Evolutionary conservation across 1,284 basidiomycete species (phyloP), one percentile per base, ranked within the genome.

Genomic region (Trichosporon sp.): DNA sequence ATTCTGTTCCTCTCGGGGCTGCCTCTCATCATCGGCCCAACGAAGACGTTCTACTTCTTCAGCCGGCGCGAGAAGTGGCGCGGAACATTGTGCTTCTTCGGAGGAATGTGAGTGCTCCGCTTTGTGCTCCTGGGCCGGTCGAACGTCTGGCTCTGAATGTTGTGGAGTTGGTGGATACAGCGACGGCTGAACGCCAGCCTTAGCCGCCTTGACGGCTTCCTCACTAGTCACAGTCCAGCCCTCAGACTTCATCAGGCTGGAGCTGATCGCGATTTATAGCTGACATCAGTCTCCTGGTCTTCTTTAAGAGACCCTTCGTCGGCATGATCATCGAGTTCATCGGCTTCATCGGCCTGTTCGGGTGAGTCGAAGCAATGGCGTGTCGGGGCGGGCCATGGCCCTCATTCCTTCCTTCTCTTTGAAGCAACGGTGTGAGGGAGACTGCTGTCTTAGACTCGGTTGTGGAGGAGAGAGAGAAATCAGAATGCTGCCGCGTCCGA

Each of bases 41-140:
- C 91, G 77, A 96, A 97, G 86, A 98, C 95, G 2, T 95, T 98
- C 84, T 93, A 94, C 85, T 99, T 99, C 86, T 99, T 99, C 84
- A 92, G 95, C 29, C 88, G 97, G 71, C 92, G 90, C 81, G 92
- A 99, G 84, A 99, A 99, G 84, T 86, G 98, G 74, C 88, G 97
- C 29, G 97, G 97, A n/a, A 95, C 93, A 2, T 73, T 89, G 65
- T 96, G 93, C 81, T 98, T 97, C 86, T 84, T 97, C 68, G 92
- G 91, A 58, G 95, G 95, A 18, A 91, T 98, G 82, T 82, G 70
- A 76, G 82, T 78, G 11, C 12, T 9, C 8, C 18, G n/a, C n/a
- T n/a, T n/a, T n/a, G n/a, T n/a, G n/a, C n/a, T n/a, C n/a, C n/a
- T n/a, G n/a, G n/a, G n/a, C n/a, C n/a, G n/a, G n/a, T n/a, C n/a